Evolutionary conservation across 176 grass and related monocot species (phyloP), one percentile per base, ranked within the genome.

Genomic region (Hsuehochloa calcarea): DNA sequence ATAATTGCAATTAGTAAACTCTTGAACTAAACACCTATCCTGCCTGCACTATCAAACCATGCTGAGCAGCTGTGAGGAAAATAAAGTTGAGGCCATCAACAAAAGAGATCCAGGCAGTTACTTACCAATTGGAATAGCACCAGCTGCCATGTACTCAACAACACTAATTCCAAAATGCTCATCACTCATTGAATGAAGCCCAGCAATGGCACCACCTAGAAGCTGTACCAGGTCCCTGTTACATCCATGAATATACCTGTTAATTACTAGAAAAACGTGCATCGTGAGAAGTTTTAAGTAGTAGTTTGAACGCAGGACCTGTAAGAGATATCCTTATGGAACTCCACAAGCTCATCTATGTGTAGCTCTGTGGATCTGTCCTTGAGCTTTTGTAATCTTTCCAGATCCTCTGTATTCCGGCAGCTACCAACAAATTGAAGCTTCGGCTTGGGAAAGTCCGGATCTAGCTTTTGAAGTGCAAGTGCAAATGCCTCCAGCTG

Each of bases 91-190:
- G 78, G 37, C 9, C 22, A 74, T 40, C 27, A 67, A 67, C 46
- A 16, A 13, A 26, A 72, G 13, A 64, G 47, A 62, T 67, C 0
- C 5, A 0, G 0, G 5, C 35, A 77, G 46, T 73, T 46, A 79
- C 60, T 84, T 60, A 99, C 93, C 96, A 64, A 99, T 96, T 41
- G 96, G 96, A 86, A 99, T 92, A 77, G 93, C 93, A 59, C 90
- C 96, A 54, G 96, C 96, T 75, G 93, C 93, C 96, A 96, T 99
- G 79, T 96, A 99, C 80, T 96, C 96, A 31, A 99, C 96, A 23
- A 99, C 91, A 77, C 91, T 92, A 81, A 99, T 96, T 72, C 93
- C 93, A 77, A 99, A 94, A 89, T 99, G 93, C 67, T 99, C 96
- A 86, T 99, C 96, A 39, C 93, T 87, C 96, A 99, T 96, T 15